Percentiles rank a stretch among this genome's conserved stretches.
Conservation (phyloP, 805 yeast genomes). For the Wickerhamiella nectarea region DNA sequence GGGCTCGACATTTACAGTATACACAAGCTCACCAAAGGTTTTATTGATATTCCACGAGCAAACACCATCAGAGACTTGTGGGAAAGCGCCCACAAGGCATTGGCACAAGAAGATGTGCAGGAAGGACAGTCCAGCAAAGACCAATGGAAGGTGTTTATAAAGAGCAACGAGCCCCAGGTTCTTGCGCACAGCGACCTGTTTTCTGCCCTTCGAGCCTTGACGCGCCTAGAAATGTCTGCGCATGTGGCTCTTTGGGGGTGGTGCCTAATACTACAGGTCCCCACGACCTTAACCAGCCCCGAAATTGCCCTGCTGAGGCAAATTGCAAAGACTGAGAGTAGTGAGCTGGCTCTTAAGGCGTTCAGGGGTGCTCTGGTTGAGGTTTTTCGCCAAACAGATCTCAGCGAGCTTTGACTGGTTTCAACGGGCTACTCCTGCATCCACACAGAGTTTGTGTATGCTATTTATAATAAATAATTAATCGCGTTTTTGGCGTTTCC, state of each 20-base stretch:
- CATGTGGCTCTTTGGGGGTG: constrained; percentile 29
- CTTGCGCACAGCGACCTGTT: constrained; percentile 27
- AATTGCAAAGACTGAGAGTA: not conserved
- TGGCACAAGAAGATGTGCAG: not conserved
- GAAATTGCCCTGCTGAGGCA: constrained; percentile 33
- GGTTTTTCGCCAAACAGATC: constrained; percentile 18
- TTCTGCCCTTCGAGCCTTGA: constrained; percentile 31
- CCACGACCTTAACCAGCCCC: constrained; percentile 27
- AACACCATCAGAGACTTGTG: not conserved
- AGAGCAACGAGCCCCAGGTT: constrained; percentile 26
- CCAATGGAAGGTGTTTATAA: constrained; percentile 33
- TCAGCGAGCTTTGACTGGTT: not conserved
- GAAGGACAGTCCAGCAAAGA: not conserved
- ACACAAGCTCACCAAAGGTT: not conserved
- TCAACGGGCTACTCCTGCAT: not conserved
- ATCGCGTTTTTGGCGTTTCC: not conserved
- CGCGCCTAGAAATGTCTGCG: constrained; percentile 29
- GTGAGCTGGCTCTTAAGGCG: constrained; percentile 8
- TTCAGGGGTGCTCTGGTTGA: constrained; percentile 12
- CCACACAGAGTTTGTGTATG: too few relatives aligned
- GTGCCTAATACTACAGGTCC: constrained; percentile 29
- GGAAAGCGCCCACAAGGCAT: not conserved
- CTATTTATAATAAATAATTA: not conserved
- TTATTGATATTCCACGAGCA: not conserved
- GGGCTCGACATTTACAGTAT: not conserved